Percentiles rank a stretch among this genome's conserved stretches.
Conservation (phyloP, 1,284 basidiomycete species). For the Coniferiporia sulphurascens region DNA sequence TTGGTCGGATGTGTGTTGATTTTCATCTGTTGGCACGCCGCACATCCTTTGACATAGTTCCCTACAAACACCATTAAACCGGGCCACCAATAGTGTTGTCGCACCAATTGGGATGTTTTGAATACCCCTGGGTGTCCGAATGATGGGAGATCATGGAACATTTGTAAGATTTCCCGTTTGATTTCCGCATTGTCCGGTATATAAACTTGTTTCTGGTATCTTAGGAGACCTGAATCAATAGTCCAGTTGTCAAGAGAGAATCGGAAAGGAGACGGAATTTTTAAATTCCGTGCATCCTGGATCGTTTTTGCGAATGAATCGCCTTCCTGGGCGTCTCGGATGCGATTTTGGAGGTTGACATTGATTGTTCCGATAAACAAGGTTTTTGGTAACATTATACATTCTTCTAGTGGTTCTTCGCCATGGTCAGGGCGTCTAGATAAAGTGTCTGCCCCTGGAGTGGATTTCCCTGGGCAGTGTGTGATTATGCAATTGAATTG, state of each 20-base stretch:
- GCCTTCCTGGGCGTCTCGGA: background rate
- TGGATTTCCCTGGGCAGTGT: conserved; percentile 34
- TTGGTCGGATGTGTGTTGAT: conserved; percentile 12
- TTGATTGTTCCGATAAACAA: conserved; percentile 20
- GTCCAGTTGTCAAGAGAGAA: conserved; percentile 16
- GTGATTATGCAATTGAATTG: conserved; percentile 34
- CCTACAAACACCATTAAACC: conserved; percentile 26
- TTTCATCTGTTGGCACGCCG: conserved; percentile 36
- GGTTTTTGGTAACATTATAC: conserved; percentile 27
- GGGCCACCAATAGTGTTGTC: conserved; percentile 42
- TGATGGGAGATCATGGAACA: conserved; percentile 28
- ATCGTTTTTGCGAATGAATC: background rate
- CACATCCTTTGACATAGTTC: conserved; percentile 35
- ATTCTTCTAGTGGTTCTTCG: conserved; percentile 27
- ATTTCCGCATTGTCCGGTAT: conserved; percentile 23
- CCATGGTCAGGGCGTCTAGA: conserved; percentile 34
- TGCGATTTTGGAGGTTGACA: conserved; percentile 1
- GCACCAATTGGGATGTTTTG: conserved; percentile 34
- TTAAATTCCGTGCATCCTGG: background rate
- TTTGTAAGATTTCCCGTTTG: conserved; percentile 22
- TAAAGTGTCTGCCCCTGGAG: conserved; percentile 34
- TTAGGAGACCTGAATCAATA: conserved; percentile 15
- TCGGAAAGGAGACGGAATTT: background rate
- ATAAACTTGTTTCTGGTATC: conserved; percentile 21
- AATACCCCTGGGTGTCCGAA: conserved; percentile 38